Conservation (phyloP, 2,329 filamentous ascomycete genomes). For the Fusarium austroafricanum region DNA sequence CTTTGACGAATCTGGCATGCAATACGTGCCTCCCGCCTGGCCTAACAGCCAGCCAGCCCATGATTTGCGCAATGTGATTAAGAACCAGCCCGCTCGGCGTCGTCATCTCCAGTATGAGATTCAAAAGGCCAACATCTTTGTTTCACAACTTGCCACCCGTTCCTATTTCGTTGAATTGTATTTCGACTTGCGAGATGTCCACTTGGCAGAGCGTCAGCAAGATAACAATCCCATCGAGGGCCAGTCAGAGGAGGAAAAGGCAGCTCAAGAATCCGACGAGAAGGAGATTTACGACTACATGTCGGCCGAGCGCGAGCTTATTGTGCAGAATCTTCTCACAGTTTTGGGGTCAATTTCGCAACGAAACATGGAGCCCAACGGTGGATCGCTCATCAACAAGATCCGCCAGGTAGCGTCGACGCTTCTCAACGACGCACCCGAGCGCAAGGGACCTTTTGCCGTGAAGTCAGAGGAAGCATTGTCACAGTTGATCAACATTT, state of each 20-base stretch:
- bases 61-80: conserved; percentile 63
- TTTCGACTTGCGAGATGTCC: conserved; percentile 78
- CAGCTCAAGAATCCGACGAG: conserved; percentile 55
- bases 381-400: conserved; percentile 78
- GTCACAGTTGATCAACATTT: conserved; percentile 76
- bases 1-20: conserved; percentile 59
- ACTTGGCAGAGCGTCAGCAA: conserved; percentile 60
- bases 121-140: conserved; percentile 90
- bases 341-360: conserved; percentile 83
- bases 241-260: conserved; percentile 53
- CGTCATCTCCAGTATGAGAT: conserved; percentile 83
- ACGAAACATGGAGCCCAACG: conserved; percentile 83
- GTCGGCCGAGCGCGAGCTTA: conserved; percentile 80
- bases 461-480: conserved; percentile 76
- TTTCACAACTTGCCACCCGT: conserved; percentile 81
- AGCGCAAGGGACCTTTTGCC: conserved; percentile 63
- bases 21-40: conserved; percentile 65
- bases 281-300: conserved; percentile 71
- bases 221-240: conserved; percentile 52
- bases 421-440: conserved; percentile 70
- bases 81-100: conserved; percentile 61
- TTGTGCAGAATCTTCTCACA: conserved; percentile 81
- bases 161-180: conserved; percentile 90
- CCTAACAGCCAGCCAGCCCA: conserved; percentile 59
- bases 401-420: conserved; percentile 87